Conservation (phyloP, 805 yeast species). For the Grigorovia jiainica region DNA sequence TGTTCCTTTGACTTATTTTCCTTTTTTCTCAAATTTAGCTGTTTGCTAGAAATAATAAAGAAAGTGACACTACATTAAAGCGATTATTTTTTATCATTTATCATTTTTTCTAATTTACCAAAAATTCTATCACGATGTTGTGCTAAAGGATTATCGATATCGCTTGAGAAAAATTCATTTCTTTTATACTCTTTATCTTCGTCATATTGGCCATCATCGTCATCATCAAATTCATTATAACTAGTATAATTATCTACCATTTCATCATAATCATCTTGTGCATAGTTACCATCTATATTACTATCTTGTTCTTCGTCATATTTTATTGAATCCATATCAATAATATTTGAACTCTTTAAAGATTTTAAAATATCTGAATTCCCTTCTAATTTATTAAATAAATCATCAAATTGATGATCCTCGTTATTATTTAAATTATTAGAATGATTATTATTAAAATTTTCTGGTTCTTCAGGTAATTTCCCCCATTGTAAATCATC, state of each 20-base stretch:
- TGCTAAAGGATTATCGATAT: conserved; percentile 52
- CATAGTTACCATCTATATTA: too few relatives aligned
- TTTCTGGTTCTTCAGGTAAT: conserved; percentile 4
- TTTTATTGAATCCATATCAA: conserved; percentile 24
- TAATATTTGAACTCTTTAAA: conserved; percentile 20
- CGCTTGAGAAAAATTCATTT: conserved; percentile 47
- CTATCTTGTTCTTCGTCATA: conserved; percentile 9
- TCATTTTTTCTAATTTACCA: conserved; percentile 46
- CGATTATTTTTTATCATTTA: conserved; percentile 22
- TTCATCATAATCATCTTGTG: conserved; percentile 64
- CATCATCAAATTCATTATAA: conserved; percentile 34
- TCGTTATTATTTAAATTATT: conserved; percentile 2
- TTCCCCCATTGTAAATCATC: not conserved
- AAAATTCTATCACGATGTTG: conserved; percentile 55
- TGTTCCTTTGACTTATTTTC: not conserved
- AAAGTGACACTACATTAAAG: too few relatives aligned
- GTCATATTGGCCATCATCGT: conserved; percentile 47
- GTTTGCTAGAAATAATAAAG: too few relatives aligned
- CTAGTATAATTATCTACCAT: too few relatives aligned
- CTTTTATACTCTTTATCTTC: conserved; percentile 34
- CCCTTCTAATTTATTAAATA: conserved; percentile 17
- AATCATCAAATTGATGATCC: conserved; percentile 8
- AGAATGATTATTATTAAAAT: not conserved
- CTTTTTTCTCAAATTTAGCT: not conserved
- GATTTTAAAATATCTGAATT: conserved; percentile 18